Evolutionary conservation across 129 eudicot genomes (phyloP), one percentile per base, ranked within the genome.

Genomic region (Escallonia herrerae): DNA sequence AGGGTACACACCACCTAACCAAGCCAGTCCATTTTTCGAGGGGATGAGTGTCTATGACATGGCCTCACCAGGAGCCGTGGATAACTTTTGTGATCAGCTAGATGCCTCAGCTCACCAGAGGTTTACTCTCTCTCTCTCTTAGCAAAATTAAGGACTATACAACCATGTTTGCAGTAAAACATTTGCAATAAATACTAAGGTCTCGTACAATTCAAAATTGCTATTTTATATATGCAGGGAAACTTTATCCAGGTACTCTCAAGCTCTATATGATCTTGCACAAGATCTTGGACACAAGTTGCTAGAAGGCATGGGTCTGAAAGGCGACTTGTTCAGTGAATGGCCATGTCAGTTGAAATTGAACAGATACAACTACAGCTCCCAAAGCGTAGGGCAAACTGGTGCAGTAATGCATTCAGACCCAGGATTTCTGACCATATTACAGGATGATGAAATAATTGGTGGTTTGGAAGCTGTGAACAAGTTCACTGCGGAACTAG

Each of bases 361-460:
- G 40, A 79, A 76, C 77, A 76, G 76, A 61, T 83, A 79, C 70
- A 72, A 56, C 43, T 79, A 56, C 65, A 68, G 67, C 7, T 69
- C 62, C 3, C 79, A 79, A 48, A 65, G 66, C 2, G 58, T 79
- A 3, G 84, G 81, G 4, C 68, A 58, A 6, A 3, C 60, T 7
- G 84, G 88, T 0, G 72, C 65, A 1, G 73, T 60, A 43, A 39
- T 61, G 12, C 88, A 83, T 57, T 58, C 88, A 14, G 88, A 83
- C 58, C 71, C 82, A 8, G 69, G 81, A 10, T 83, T 83, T 72
- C 72, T 83, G 2, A 83, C 88, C 45, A 53, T 83, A 12, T 71
- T 83, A 61, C 88, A 75, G 38, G 88, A 79, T 14, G 88, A 83
- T 58, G 79, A 83, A 7, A 75, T 62, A 11, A 64, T 75, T 5